Evolutionary conservation across 305 asterid genomes (phyloP).

Genomic region (Withania somnifera): DNA sequence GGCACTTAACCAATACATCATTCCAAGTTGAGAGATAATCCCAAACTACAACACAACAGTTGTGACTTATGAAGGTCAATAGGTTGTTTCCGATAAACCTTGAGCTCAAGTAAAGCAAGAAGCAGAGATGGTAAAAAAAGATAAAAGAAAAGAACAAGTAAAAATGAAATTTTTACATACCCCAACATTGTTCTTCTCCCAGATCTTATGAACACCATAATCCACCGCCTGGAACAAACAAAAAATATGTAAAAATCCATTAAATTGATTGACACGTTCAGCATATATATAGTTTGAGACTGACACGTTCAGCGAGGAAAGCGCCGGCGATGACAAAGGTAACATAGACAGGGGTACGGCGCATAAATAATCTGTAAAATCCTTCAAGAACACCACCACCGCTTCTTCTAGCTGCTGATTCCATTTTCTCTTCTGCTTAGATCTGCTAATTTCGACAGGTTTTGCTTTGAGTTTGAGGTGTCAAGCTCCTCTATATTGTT

Average conservation of each 20-base stretch:
- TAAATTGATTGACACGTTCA: no score
- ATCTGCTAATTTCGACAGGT: background rate
- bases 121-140: no score
- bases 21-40: background rate
- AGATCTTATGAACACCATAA: slow-evolving; percentile 58
- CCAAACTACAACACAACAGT: background rate
- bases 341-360: slow-evolving; percentile 77
- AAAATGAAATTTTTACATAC: no score
- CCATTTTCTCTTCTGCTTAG: slow-evolving; percentile 27
- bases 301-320: slow-evolving; percentile 80
- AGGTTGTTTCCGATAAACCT: no score
- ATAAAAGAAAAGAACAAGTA: no score
- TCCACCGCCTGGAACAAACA: slow-evolving; percentile 88
- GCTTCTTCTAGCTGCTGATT: slow-evolving; percentile 35
- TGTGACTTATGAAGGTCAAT: no score
- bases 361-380: slow-evolving; percentile 62
- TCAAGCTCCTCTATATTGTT: background rate
- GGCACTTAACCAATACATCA: background rate
- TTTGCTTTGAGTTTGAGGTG: background rate
- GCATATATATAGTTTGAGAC: no score
- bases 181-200: slow-evolving; percentile 87
- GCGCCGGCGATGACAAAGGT: slow-evolving; percentile 97
- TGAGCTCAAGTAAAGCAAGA: no score
- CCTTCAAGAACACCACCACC: slow-evolving; percentile 74
- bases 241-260: no score